Conservation (phyloP, 177 flowering plant species). For the Vitis hybrid region DNA sequence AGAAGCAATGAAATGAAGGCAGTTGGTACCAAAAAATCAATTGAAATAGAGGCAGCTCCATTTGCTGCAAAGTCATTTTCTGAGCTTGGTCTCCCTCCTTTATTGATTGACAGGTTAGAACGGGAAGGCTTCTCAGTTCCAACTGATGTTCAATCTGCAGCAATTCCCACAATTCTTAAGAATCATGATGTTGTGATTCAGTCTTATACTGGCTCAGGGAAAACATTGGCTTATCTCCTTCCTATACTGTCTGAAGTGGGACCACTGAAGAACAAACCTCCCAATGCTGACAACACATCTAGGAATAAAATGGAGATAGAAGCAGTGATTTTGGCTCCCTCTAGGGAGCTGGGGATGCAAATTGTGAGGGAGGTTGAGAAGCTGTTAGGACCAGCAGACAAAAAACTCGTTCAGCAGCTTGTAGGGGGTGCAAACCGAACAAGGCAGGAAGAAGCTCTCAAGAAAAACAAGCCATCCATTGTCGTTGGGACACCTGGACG, state of each 20-base stretch:
- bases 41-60: slow-evolving; percentile 53
- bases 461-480: slow-evolving; percentile 86
- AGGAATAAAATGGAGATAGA: slow-evolving; percentile 56
- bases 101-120: slow-evolving; percentile 66
- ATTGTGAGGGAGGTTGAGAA: slow-evolving; percentile 95
- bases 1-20: slow-evolving; percentile 20
- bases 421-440: slow-evolving; percentile 94
- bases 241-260: slow-evolving; percentile 86
- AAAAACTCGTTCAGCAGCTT: slow-evolving; percentile 85
- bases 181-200: slow-evolving; percentile 87
- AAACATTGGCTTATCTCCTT: slow-evolving; percentile 90
- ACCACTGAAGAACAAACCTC: slow-evolving; percentile 43
- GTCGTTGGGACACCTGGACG: slow-evolving; percentile 98
- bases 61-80: slow-evolving; percentile 80
- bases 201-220: slow-evolving; percentile 97
- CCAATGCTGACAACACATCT: slow-evolving; percentile 22
- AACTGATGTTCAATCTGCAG: slow-evolving; percentile 88
- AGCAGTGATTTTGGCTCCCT: slow-evolving; percentile 93
- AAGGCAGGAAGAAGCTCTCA: slow-evolving; percentile 96
- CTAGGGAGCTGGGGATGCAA: slow-evolving; percentile 96
- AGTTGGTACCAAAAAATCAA: slow-evolving; percentile 26
- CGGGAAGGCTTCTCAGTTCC: slow-evolving; percentile 70
- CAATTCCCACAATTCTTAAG: slow-evolving; percentile 73
- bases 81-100: slow-evolving; percentile 72
- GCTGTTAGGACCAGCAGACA: slow-evolving; percentile 71